Evolutionary conservation across 768 basidiomycete species (phyloP), one percentile per base, ranked within the genome.

Genomic region (Paxillus ammoniavirescens): DNA sequence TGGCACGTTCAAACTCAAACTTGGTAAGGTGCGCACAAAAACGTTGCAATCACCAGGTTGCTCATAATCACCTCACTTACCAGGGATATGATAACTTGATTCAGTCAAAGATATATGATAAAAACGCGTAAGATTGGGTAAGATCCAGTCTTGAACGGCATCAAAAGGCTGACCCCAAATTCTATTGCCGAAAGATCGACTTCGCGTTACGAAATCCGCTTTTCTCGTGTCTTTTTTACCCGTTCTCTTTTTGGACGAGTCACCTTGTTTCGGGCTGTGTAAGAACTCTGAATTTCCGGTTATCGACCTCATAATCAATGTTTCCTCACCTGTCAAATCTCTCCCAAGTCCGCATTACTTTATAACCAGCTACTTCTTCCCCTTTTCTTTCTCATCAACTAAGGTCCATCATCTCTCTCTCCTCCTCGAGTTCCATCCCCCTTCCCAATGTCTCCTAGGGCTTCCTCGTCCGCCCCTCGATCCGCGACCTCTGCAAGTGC

Each of bases 361-460:
- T 63, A 66, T 64, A 57, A 50, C 49, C 52, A 31, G 36, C 49
- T n/a, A n/a, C n/a, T n/a, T 15, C 21, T 15, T 8, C 15, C 17
- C 6, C 10, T 30, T 52, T 46, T 45, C 42, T 43, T 4, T 5
- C 64, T 66, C 65, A 58, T 68, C 66, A 55, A 64, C 62, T 58
- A 53, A 14, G 5, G 45, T 66, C 21, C 21, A 21, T 21, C 69
- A 67, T 67, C 69, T 64, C 75, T 54, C 56, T 57, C 55, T 61
- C 63, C 58, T 56, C 63, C 59, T 58, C 57, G 50, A 52, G 57
- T 35, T 42, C 37, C 21, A 21, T 18, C 61, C 57, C 55, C 31
- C 36, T 45, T 45, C 45, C 13, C 54, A 67, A 89, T 89, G 87
- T 83, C 86, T 38, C 84, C 85, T 42, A 72, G 82, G 65, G 72